Base-by-base conservation (phyloP, 2,329 filamentous ascomycete species). In the Elsinoe necatrix region DNA sequence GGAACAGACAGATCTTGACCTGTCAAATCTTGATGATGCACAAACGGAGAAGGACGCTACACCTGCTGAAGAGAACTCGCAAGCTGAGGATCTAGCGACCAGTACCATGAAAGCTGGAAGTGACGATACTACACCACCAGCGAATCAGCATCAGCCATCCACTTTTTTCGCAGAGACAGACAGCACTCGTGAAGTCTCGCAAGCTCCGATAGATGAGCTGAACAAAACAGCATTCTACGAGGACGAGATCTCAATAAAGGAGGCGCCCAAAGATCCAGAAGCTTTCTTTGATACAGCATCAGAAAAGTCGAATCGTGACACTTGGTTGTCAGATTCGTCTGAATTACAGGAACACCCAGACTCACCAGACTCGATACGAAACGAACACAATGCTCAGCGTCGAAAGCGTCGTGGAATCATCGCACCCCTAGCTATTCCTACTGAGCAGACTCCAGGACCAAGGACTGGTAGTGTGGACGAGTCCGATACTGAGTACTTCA, bases 401-500 rank as follows among this genome's bases (percentile, higher is more conserved):
- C 54, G 35, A 18, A 56, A 56, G 25, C 41, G 54, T 20, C 39
- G 54, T 7, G 54, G 54, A 4, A 47, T 56, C 16, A 37, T 56
- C 16, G 54, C 42, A 5, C 25, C 39, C 1, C 21, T 47, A 21
- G 41, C 41, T 20, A 47, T 45, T 34, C 54, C 54, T 2, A 35
- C 41, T 12, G 21, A 27, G 20, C 23, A 21, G 11, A 48, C 20
- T 23, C 39, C 18, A 29, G 41, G 23, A 12, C 37, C n/a, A 14
- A 86, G 20, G 18, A 35, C 39, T 21, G 37, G 35, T 7, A 56
- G 54, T 21, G 23, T 47, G n/a, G 87, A 92, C 68, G 88, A 93
- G 66, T 65, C 65, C 21, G 66, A 69, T 11, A 61, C 95, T 80
- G 87, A 95, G 57, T 90, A 95, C 71, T 73, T 95, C 56, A 86